Conservation (phyloP, 257 asterid species). For the Capsicum pubescens region DNA sequence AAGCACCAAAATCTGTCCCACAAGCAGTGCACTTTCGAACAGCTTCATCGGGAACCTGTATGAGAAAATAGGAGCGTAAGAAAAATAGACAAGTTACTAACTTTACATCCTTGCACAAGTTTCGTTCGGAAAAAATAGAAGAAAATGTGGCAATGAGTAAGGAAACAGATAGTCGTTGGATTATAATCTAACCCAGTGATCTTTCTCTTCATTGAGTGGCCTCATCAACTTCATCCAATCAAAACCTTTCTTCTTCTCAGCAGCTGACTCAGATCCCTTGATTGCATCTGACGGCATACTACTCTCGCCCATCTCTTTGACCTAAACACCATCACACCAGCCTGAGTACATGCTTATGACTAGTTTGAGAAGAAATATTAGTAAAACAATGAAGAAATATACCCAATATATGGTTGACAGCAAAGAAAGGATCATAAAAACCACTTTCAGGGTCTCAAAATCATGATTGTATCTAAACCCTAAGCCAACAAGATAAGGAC, state of each 20-base stretch:
- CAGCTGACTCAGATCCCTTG: slow-evolving; percentile 67
- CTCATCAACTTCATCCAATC: slow-evolving; percentile 82
- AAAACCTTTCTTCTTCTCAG: slow-evolving; percentile 74
- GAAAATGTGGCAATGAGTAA: not conserved
- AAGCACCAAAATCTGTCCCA: slow-evolving; percentile 68
- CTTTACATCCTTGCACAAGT: not conserved
- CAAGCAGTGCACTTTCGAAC: slow-evolving; percentile 73
- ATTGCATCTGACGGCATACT: slow-evolving; percentile 48
- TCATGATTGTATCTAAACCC: not conserved
- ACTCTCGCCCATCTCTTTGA: slow-evolving; percentile 75
- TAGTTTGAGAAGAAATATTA: not conserved
- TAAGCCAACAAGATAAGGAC: not conserved
- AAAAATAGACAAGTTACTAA: not conserved
- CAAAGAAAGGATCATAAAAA: not conserved
- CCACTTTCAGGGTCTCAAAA: not conserved
- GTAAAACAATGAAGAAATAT: not conserved
- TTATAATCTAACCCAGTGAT: slow-evolving; percentile 78
- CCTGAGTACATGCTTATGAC: slow-evolving; percentile 17
- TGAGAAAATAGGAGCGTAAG: slow-evolving; percentile 15
- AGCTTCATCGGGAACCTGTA: slow-evolving; percentile 92
- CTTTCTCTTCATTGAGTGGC: slow-evolving; percentile 78
- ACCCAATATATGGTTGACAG: not conserved
- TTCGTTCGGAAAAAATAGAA: slow-evolving; percentile 8
- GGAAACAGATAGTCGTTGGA: not conserved
- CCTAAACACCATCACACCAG: slow-evolving; percentile 44